A percentile compares a stretch with the other conserved stretches of the same genome.
These are phyloP conservation scores for Cladophialophora chaetospira DNA, from an alignment of 2,329 filamentous ascomycete genomes.

Conservation along the genomic window DNA sequence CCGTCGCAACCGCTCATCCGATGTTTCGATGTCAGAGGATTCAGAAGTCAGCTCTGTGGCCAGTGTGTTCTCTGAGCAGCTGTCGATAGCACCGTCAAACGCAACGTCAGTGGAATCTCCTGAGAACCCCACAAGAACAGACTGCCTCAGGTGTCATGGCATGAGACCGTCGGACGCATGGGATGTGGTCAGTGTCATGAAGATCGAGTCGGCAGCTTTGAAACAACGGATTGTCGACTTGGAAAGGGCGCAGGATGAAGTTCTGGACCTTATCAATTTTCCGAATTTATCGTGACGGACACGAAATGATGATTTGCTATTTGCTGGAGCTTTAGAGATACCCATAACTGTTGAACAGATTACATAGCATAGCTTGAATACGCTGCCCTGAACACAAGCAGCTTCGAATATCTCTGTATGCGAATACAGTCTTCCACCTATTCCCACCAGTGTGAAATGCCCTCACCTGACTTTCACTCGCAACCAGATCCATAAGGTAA, in stretches of 20 bases:
- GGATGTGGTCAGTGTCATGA: conserved; percentile 54
- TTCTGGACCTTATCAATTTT: conserved; percentile 43
- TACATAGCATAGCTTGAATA: conserved; percentile 10
- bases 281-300: conserved; percentile 21
- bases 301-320: background rate
- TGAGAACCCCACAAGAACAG: conserved; percentile 31
- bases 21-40: conserved; percentile 51
- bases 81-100: conserved; percentile 28
- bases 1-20: conserved; percentile 43
- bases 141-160: conserved; percentile 47
- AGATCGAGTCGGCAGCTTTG: conserved; percentile 58
- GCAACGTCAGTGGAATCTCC: conserved; percentile 27
- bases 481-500: background rate
- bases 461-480: too few species aligned
- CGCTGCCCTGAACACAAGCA: background rate
- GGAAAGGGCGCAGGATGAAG: conserved; percentile 58
- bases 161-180: conserved; percentile 52
- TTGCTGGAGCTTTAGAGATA: conserved; percentile 11
- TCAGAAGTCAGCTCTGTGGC: conserved; percentile 57
- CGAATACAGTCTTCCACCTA: too few species aligned
- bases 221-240: conserved; percentile 56
- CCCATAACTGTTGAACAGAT: conserved; percentile 4
- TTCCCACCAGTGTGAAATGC: too few species aligned
- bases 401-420: too few species aligned
- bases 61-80: conserved; percentile 49